Evolutionary conservation across 1,284 basidiomycete genomes (phyloP).

Genomic region (Heterobasidion annosum): DNA sequence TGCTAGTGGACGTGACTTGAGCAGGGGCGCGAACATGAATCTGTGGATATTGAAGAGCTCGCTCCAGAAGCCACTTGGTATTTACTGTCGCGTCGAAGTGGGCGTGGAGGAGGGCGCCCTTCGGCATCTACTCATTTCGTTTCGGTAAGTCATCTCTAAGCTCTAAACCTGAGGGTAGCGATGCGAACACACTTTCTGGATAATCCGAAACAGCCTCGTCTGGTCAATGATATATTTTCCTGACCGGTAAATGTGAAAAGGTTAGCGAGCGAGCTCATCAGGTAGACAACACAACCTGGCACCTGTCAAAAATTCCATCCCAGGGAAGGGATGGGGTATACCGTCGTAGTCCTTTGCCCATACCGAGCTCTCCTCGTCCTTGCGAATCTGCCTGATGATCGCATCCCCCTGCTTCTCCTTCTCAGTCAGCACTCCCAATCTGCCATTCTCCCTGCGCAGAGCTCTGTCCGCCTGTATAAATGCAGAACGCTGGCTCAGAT

Average conservation of each 20-base stretch:
- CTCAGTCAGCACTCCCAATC: conserved; percentile 19
- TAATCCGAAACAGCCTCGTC: conserved; percentile 49
- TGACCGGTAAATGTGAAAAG: conserved; percentile 14
- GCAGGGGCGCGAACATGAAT: conserved; percentile 45
- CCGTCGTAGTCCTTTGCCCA: conserved; percentile 48
- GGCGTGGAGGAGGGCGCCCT: conserved; percentile 62
- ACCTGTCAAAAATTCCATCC: conserved; percentile 71
- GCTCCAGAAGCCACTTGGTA: conserved; percentile 34
- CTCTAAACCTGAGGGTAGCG: too few species aligned
- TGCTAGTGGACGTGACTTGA: conserved; percentile 25
- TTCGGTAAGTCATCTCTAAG: background rate
- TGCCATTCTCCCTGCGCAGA: conserved; percentile 28
- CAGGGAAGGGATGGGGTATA: conserved; percentile 56
- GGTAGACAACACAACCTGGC: conserved; percentile 57
- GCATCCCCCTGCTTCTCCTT: conserved; percentile 44
- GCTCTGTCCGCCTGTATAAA: conserved; percentile 45
- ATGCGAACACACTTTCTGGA: conserved; percentile 38
- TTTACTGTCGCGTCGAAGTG: conserved; percentile 67
- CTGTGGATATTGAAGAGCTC: conserved; percentile 45
- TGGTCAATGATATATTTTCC: conserved; percentile 47
- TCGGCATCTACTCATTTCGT: conserved; percentile 50
- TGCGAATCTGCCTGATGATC: conserved; percentile 43
- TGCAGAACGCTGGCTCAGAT: conserved; percentile 30
- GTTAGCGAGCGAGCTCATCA: conserved; percentile 33
- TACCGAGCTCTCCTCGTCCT: conserved; percentile 41